Base-by-base conservation (phyloP, 2,329 filamentous ascomycete species). In the Alternaria sp. region DNA sequence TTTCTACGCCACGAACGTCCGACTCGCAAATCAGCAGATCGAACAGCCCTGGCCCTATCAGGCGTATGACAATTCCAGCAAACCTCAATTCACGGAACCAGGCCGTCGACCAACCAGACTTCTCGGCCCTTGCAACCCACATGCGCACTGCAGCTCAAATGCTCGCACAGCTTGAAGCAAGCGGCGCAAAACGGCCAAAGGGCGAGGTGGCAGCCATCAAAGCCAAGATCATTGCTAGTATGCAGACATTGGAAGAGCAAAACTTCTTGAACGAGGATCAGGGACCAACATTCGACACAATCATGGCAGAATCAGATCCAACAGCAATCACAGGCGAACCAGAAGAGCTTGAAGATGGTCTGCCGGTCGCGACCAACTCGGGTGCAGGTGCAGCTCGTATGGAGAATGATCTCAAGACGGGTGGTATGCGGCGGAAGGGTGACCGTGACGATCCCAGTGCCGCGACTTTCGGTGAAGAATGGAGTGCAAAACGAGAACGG, bases 351-450 rank as follows among this genome's bases (percentile, higher is more conserved):
- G 86, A 89, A 48, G 85, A 86, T 16, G 87, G 86, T 14, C 78
- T 80, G 20, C 81, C 82, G 4, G 78, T 83, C 3, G 70, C 81
- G 2, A 83, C 89, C 60, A 92, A 91, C 68, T 85, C 88, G 14
- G 90, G 87, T 59, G 91, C 91, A 10, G 92, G 92, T 59, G 89
- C 90, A 54, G 92, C 92, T 57, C 86, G 92, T 59, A 95, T 95
- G 92, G 92, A 95, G 76, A 95, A 95, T 74, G 92, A 95, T 75
- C 87, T 93, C 78, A 94, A 93, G 81, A 95, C 92, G 14, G 92
- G 91, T 65, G 92, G 92, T 56, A 89, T 95, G 14, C 90, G 92
- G 74, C 87, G 91, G 54, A 91, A 92, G 73, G 91, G 91, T 34
- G 92, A 95, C 76, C 89, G 92, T 38, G 92, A 95, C 72, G 92